Conservation (phyloP, 306 rosid genomes). For the Prunus armeniaca region DNA sequence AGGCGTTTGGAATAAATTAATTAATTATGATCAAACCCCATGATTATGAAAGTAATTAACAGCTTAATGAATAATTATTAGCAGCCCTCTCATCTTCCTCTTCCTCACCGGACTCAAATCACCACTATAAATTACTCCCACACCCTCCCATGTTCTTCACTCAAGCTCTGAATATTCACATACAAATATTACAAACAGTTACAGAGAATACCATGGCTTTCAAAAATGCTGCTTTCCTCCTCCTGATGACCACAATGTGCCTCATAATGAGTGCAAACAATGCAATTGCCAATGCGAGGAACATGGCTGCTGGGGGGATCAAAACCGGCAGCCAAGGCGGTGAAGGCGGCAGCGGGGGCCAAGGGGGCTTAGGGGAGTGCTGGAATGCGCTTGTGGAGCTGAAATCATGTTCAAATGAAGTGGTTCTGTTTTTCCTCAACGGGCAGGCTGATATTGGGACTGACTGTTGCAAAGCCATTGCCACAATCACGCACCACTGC, state of each 20-base stretch:
- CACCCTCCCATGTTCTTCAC: not conserved
- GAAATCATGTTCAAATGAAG: slow-evolving; percentile 38
- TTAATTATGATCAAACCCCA: not conserved
- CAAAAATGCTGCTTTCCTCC: not conserved
- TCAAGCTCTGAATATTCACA: not conserved
- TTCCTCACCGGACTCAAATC: not conserved
- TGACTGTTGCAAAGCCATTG: slow-evolving; percentile 39
- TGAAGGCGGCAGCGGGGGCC: not conserved
- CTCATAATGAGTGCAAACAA: not conserved
- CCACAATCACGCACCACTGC: slow-evolving; percentile 36
- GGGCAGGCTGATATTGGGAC: slow-evolving; percentile 26
- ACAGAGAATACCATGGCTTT: not conserved
- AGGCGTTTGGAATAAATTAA: not conserved
- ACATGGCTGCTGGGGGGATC: not conserved
- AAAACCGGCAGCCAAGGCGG: not conserved
- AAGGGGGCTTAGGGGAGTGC: slow-evolving; percentile 20
- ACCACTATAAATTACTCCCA: not conserved
- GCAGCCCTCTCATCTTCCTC: not conserved
- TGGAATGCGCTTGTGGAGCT: slow-evolving; percentile 29
- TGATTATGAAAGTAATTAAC: not conserved
- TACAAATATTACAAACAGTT: not conserved
- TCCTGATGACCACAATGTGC: not conserved
- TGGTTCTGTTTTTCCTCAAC: slow-evolving; percentile 26
- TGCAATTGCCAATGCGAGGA: slow-evolving; percentile 17
- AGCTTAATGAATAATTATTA: not conserved